A percentile compares a stretch with the other conserved stretches of the same genome.
Evolutionary conservation across 1,139 yeast species (phyloP).

Genomic region (Hemisphaericaspora xylanilytica): DNA sequence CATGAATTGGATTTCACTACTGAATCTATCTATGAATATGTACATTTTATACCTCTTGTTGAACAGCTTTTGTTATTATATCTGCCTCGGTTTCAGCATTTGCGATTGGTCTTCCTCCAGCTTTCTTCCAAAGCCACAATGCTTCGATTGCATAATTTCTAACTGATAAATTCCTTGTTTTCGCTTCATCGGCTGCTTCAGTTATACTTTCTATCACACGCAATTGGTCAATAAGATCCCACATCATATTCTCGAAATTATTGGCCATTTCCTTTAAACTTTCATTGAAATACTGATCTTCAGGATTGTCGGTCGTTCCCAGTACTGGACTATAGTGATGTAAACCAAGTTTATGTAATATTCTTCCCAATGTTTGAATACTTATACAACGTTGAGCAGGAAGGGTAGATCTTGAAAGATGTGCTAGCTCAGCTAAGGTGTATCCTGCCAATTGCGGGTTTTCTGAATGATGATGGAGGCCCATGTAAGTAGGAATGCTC

Average conservation of each 20-base stretch:
- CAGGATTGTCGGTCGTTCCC: slow-evolving; percentile 21
- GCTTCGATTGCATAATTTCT: slow-evolving; percentile 89
- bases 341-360: slow-evolving; percentile 74
- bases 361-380: slow-evolving; percentile 81
- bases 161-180: slow-evolving; percentile 69
- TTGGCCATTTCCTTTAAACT: slow-evolving; percentile 36
- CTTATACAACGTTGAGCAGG: slow-evolving; percentile 87
- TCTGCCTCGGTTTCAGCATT: slow-evolving; percentile 12
- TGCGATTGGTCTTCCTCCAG: slow-evolving; percentile 53
- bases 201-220: slow-evolving; percentile 68
- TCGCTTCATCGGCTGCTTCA: slow-evolving; percentile 70
- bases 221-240: slow-evolving; percentile 69
- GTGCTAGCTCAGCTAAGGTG: slow-evolving; percentile 78
- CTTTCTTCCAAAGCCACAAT: slow-evolving; percentile 85
- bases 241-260: slow-evolving; percentile 62
- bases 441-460: slow-evolving; percentile 92
- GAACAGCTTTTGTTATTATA: slow-evolving; percentile 12
- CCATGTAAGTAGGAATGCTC: slow-evolving; percentile 54
- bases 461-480: slow-evolving; percentile 89
- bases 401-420: slow-evolving; percentile 72
- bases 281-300: slow-evolving; percentile 37
- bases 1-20: slow-evolving; percentile 2
- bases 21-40: slow-evolving; percentile 5
- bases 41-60: slow-evolving; percentile 6
- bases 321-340: slow-evolving; percentile 53